Conservation (phyloP, 2,329 filamentous ascomycete species). For the Lecanoromycetidae sp. region DNA sequence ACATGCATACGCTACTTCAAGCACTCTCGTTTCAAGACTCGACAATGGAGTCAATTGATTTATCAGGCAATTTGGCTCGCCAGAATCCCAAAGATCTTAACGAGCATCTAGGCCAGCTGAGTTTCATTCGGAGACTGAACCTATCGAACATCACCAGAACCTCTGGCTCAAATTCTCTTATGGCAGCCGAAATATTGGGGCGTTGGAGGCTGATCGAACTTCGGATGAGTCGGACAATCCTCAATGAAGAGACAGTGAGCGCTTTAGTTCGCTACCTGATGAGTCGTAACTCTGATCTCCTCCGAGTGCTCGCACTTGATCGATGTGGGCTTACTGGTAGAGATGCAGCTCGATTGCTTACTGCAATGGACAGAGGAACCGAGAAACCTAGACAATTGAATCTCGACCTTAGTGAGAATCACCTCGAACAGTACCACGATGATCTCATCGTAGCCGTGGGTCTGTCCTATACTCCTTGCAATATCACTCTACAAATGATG, state of each 20-base stretch:
- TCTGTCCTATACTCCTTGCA: constrained; percentile 46
- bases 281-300: constrained; percentile 46
- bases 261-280: constrained; percentile 53
- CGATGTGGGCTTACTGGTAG: constrained; percentile 54
- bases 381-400: constrained; percentile 46
- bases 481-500: constrained; percentile 54
- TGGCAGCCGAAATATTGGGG: constrained; percentile 52
- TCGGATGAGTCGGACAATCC: constrained; percentile 48
- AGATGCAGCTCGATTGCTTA: constrained; percentile 53
- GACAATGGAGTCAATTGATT: constrained; percentile 54
- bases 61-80: constrained; percentile 55
- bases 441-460: constrained; percentile 33
- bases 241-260: constrained; percentile 53
- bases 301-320: constrained; percentile 52
- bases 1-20: constrained; percentile 51
- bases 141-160: constrained; percentile 53
- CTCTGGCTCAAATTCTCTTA: constrained; percentile 50
- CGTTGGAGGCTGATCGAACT: constrained; percentile 57
- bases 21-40: constrained; percentile 52
- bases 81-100: constrained; percentile 54
- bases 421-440: constrained; percentile 33
- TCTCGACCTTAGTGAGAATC: constrained; percentile 54
- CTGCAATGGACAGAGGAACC: constrained; percentile 45
- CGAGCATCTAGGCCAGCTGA: constrained; percentile 54
- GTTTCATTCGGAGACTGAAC: constrained; percentile 53